Percentiles rank a stretch among this genome's conserved stretches.
These are phyloP conservation scores for Capsicum chinense DNA, from an alignment of 257 asterid species.

Conservation along the genomic window DNA sequence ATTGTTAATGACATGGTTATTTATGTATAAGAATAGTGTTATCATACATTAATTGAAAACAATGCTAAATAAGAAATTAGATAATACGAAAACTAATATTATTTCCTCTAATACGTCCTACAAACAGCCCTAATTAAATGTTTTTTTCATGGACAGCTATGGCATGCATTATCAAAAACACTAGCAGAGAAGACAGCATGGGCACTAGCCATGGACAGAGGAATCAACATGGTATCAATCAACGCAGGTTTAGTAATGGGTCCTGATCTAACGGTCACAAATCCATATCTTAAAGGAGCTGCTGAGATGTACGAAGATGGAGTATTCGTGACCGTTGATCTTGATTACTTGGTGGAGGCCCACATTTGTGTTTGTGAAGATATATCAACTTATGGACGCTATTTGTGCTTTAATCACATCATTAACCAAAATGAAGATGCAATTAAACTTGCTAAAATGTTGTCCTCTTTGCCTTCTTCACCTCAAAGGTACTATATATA, in stretches of 20 bases:
- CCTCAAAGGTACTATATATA: constrained; percentile 29
- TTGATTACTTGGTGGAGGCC: constrained; percentile 70
- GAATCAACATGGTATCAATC: constrained; percentile 73
- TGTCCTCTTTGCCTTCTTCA: constrained; percentile 38
- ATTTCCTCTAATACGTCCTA: not conserved
- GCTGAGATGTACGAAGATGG: constrained; percentile 86
- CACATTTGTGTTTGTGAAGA: constrained; percentile 86
- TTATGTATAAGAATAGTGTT: too few relatives aligned
- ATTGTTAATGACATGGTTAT: too few relatives aligned
- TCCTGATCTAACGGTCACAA: constrained; percentile 64
- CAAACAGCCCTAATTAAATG: too few relatives aligned
- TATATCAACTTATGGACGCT: constrained; percentile 72
- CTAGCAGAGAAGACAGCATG: constrained; percentile 86
- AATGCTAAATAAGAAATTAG: too few relatives aligned
- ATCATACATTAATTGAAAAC: too few relatives aligned
- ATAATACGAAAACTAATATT: not conserved
- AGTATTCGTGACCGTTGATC: constrained; percentile 77
- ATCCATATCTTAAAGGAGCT: constrained; percentile 85
- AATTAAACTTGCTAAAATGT: constrained; percentile 52
- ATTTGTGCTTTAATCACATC: constrained; percentile 71
- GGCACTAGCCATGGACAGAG: constrained; percentile 96
- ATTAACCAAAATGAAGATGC: constrained; percentile 61
- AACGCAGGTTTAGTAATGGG: constrained; percentile 70
- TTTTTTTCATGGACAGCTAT: constrained; percentile 49
- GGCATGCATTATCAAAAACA: constrained; percentile 88